These are phyloP conservation scores for Colletotrichum sp. DNA, from an alignment of 2,329 filamentous ascomycete genomes.

Conservation along the genomic window DNA sequence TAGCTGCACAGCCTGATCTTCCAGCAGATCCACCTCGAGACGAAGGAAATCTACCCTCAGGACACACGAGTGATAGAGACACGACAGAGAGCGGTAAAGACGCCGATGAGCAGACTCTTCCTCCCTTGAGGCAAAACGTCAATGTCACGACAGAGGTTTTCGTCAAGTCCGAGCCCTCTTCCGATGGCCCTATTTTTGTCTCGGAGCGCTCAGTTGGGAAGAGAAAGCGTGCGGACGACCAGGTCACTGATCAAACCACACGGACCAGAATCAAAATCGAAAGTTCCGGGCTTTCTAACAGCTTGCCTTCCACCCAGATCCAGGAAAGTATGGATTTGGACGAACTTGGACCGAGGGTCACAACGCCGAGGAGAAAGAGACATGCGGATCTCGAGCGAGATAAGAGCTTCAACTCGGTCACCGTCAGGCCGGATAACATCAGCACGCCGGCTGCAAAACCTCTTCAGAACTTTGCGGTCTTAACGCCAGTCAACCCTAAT, in stretches of 20 bases:
- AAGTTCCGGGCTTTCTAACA: constrained; percentile 30
- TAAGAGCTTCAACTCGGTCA: not conserved
- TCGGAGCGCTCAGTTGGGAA: constrained; percentile 56
- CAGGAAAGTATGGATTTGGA: constrained; percentile 68
- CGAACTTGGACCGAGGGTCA: constrained; percentile 46
- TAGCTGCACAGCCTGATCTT: not conserved
- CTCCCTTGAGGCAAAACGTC: not conserved
- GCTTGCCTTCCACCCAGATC: constrained; percentile 28
- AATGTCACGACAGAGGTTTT: not conserved
- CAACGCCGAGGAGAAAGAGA: constrained; percentile 45
- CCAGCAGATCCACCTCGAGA: not conserved
- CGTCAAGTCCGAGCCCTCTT: constrained; percentile 58
- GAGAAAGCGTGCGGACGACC: constrained; percentile 37
- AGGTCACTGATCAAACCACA: constrained; percentile 22
- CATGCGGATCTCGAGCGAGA: not conserved
- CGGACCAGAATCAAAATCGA: constrained; percentile 49
- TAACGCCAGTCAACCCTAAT: constrained; percentile 43
- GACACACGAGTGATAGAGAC: not conserved
- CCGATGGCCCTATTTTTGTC: constrained; percentile 55
- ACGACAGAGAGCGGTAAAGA: not conserved
- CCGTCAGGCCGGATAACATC: constrained; percentile 7
- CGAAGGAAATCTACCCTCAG: not conserved
- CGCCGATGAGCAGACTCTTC: not conserved
- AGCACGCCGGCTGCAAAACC: constrained; percentile 24
- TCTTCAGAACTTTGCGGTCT: constrained; percentile 28